A percentile compares a stretch with the other conserved stretches of the same genome.
Conservation (phyloP, 179 eudicot species). For the Heliamphora pulchella region DNA sequence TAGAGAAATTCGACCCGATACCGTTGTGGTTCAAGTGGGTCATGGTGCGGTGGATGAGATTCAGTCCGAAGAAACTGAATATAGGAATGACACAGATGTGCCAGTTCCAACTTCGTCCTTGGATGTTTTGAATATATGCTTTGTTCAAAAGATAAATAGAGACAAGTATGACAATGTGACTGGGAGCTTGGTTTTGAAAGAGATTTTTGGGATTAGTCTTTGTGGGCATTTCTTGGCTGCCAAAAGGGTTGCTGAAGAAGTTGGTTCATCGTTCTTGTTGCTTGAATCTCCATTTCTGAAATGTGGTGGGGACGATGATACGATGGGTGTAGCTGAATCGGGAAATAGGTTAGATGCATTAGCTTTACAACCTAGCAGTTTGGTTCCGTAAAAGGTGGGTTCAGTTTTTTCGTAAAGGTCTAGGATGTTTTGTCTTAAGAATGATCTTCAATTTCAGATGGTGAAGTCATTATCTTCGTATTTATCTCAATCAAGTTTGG, state of each 20-base stretch:
- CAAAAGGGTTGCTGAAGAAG: slow-evolving; percentile 50
- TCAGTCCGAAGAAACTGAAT: slow-evolving; percentile 24
- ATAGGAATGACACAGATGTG: slow-evolving; percentile 18
- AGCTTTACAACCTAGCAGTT: slow-evolving; percentile 31
- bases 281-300: slow-evolving; percentile 44
- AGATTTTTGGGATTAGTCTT: slow-evolving; percentile 66
- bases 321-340: slow-evolving; percentile 16
- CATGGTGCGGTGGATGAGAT: slow-evolving; percentile 21
- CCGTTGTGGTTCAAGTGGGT: slow-evolving; percentile 48
- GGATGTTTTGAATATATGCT: slow-evolving; percentile 52
- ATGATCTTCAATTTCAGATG: slow-evolving; percentile 45
- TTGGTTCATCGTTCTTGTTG: slow-evolving; percentile 53
- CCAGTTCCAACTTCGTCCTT: slow-evolving; percentile 57
- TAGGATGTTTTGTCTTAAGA: slow-evolving; percentile 29
- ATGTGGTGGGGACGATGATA: slow-evolving; percentile 16
- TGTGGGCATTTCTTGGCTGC: slow-evolving; percentile 50
- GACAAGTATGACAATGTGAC: slow-evolving; percentile 56
- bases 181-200: slow-evolving; percentile 56
- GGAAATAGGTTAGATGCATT: slow-evolving; percentile 28
- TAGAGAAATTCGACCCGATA: slow-evolving; percentile 57
- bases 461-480: slow-evolving; percentile 36
- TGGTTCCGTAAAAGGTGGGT: slow-evolving; percentile 31
- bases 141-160: slow-evolving; percentile 41
- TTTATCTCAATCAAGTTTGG: background rate
- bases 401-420: slow-evolving; percentile 18